Evolutionary conservation across 2,329 filamentous ascomycete species (phyloP).

Genomic region (Hortaea werneckii): DNA sequence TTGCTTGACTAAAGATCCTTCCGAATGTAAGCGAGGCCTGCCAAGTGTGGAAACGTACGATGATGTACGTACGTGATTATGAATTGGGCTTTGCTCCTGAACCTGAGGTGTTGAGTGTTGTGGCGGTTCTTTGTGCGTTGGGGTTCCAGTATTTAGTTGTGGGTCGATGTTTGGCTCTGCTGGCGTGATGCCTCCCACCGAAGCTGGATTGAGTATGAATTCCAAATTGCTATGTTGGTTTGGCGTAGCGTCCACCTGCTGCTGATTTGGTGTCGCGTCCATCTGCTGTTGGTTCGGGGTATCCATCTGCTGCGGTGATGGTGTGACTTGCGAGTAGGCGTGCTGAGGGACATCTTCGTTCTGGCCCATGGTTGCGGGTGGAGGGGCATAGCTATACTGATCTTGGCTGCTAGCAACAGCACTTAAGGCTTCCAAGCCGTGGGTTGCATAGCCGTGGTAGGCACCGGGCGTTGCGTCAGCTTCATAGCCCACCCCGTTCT

Average conservation of each 20-base stretch:
- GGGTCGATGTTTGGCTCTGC: slow-evolving; percentile 22
- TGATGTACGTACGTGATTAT: slow-evolving; percentile 22
- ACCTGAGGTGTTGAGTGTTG: slow-evolving; percentile 5
- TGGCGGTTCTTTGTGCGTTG: slow-evolving; percentile 3
- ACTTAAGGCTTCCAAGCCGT: slow-evolving; percentile 46
- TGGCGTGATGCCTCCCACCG: slow-evolving; percentile 19
- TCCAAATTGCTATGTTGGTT: slow-evolving; percentile 38
- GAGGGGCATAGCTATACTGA: slow-evolving; percentile 28
- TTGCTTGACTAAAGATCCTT: slow-evolving; percentile 14
- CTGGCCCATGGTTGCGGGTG: slow-evolving; percentile 13
- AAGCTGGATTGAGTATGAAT: slow-evolving; percentile 44
- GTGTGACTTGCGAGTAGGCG: slow-evolving; percentile 7
- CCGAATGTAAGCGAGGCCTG: slow-evolving; percentile 21
- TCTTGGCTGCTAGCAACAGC: slow-evolving; percentile 40
- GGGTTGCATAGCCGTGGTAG: slow-evolving; percentile 26
- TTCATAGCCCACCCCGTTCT: slow-evolving; percentile 3
- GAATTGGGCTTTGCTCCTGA: slow-evolving; percentile 3
- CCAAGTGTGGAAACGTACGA: slow-evolving; percentile 16
- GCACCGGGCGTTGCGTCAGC: slow-evolving; percentile 7
- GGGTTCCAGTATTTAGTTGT: slow-evolving; percentile 15
- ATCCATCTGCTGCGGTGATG: slow-evolving; percentile 13
- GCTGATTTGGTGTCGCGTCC: no score
- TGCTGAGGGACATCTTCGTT: slow-evolving; percentile 21
- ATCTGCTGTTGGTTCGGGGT: slow-evolving; percentile 16
- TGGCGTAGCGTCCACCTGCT: slow-evolving; percentile 2